These are phyloP conservation scores for Skeletonema tropicum DNA, from an alignment of 108 stramenopile species.

Conservation along the genomic window DNA sequence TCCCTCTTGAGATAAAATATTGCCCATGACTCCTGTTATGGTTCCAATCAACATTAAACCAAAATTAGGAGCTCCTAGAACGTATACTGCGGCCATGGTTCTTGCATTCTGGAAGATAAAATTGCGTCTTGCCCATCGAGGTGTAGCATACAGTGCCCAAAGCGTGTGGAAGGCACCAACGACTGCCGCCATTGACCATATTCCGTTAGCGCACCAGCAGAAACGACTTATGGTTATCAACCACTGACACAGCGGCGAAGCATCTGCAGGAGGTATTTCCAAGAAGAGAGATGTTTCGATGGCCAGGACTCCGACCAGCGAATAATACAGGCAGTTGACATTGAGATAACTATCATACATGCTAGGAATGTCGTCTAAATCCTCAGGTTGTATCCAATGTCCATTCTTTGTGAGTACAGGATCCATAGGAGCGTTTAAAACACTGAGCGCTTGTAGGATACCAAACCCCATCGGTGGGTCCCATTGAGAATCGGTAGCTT, in stretches of 20 bases:
- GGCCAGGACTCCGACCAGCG: not conserved
- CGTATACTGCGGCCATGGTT: not conserved
- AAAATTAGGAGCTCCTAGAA: not conserved
- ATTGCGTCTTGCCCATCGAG: not conserved
- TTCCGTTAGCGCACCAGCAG: not conserved
- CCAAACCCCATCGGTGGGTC: not conserved
- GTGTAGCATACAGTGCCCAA: not conserved
- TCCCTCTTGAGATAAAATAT: not conserved
- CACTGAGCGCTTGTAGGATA: not conserved
- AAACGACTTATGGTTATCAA: not conserved
- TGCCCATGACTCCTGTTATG: not conserved
- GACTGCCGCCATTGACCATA: not conserved
- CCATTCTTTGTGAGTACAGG: not conserved
- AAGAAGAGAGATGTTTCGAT: not conserved
- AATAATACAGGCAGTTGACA: not conserved
- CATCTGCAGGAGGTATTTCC: not conserved
- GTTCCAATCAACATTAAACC: not conserved
- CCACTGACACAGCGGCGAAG: not conserved
- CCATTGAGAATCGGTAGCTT: not conserved
- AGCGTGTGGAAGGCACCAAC: not conserved
- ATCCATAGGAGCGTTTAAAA: not conserved
- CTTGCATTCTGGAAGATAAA: conserved; percentile 1
- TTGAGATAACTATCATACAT: conserved; percentile 3
- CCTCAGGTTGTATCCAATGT: not conserved
- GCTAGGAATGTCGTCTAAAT: not conserved